These are phyloP conservation scores for Neocatenulostroma microsporum DNA, from an alignment of 2,329 filamentous ascomycete genomes.

Conservation along the genomic window DNA sequence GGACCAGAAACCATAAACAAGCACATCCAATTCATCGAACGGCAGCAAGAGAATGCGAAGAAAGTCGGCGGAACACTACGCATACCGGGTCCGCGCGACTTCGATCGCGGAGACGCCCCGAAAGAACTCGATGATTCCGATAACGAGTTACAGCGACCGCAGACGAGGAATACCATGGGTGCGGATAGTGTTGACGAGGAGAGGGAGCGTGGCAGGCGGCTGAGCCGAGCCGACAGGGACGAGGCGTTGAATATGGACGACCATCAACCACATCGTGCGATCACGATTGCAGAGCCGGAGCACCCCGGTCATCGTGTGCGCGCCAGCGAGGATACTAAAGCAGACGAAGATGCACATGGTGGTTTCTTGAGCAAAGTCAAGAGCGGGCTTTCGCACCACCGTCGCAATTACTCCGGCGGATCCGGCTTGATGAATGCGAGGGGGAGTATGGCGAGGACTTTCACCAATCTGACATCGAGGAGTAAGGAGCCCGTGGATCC, in stretches of 20 bases:
- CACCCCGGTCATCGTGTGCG: constrained; percentile 30
- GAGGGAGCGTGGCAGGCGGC: constrained; percentile 3
- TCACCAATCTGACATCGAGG: constrained; percentile 54
- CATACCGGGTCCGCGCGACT: constrained; percentile 87
- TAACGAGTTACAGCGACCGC: constrained; percentile 21
- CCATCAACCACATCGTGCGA: constrained; percentile 45
- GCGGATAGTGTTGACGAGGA: constrained; percentile 1
- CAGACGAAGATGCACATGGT: constrained; percentile 15
- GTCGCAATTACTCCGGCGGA: constrained; percentile 6
- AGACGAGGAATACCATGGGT: constrained; percentile 20
- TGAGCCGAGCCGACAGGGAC: constrained; percentile 3
- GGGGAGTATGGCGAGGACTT: constrained; percentile 39
- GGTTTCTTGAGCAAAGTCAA: constrained; percentile 10
- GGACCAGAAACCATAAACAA: constrained; percentile 46
- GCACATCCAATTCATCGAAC: constrained; percentile 81
- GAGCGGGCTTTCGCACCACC: constrained; percentile 9
- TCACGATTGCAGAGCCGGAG: constrained; percentile 60
- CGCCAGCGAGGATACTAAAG: no score
- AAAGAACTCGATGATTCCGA: constrained; percentile 47
- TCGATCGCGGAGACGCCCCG: constrained; percentile 71
- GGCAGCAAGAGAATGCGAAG: constrained; percentile 58
- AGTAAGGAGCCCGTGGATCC: no score
- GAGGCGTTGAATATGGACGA: constrained; percentile 29
- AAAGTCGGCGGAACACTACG: constrained; percentile 67
- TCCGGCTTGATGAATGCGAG: background rate